Evolutionary conservation across 305 asterid genomes (phyloP).

Genomic region (Fraxinus baroniana): DNA sequence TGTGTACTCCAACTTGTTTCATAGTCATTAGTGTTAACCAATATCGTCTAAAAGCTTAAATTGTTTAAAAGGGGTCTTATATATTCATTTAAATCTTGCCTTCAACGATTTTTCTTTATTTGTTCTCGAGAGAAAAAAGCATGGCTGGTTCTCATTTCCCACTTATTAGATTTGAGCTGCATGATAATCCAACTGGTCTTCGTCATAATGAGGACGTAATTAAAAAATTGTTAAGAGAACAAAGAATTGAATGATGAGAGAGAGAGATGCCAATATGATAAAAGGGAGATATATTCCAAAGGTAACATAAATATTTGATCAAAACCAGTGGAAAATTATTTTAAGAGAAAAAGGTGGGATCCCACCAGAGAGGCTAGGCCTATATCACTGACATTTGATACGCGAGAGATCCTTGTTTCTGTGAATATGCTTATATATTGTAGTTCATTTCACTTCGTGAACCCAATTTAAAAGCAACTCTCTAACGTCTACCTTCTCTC

Average conservation of each 20-base stretch:
- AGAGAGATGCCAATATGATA: constrained; percentile 32
- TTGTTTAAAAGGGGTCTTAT: not conserved
- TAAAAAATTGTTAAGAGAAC: constrained; percentile 19
- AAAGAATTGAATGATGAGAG: constrained; percentile 25
- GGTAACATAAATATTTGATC: constrained; percentile 47
- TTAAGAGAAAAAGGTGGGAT: constrained; percentile 48
- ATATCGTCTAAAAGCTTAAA: not conserved
- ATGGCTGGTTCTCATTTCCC: constrained; percentile 47
- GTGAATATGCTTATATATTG: constrained; percentile 47
- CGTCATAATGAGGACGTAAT: not conserved
- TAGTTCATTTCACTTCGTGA: constrained; percentile 47
- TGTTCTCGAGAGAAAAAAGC: not conserved
- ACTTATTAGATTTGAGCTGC: constrained; percentile 15
- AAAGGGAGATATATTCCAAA: constrained; percentile 27
- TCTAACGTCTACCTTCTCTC: constrained; percentile 36
- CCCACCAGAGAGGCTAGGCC: constrained; percentile 50
- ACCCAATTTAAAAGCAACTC: constrained; percentile 46
- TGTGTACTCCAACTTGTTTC: constrained; percentile 26
- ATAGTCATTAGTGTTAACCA: constrained; percentile 12
- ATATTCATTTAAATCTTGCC: not conserved
- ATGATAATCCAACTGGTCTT: not conserved
- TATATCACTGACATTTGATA: constrained; percentile 39
- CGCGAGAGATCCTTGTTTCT: constrained; percentile 40
- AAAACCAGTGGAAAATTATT: constrained; percentile 37
- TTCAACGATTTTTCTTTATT: not conserved